Evolutionary conservation across 73 alveolate genomes (phyloP).

Genomic region (Effrenium voratum): DNA sequence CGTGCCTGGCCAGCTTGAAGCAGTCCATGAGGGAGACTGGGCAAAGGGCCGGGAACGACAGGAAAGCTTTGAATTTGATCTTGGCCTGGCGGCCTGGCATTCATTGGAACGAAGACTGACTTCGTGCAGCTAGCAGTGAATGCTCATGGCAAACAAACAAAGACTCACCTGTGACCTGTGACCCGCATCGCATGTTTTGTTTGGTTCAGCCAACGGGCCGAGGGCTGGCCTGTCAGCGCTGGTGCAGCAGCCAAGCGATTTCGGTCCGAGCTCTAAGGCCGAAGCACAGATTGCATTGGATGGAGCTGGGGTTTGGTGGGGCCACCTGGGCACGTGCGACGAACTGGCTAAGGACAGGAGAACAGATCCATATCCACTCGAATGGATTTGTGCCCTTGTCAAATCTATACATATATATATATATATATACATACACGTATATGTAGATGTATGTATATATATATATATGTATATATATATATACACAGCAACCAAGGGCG

Average conservation of each 20-base stretch:
- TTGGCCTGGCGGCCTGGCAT: too few relatives aligned
- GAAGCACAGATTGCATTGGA: conserved; percentile 32
- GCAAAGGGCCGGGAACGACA: background rate
- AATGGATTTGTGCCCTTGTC: background rate
- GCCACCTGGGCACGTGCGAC: conserved; percentile 18
- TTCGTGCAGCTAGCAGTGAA: too few relatives aligned
- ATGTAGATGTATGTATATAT: background rate
- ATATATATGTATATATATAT: conserved; percentile 3
- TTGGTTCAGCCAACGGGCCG: too few relatives aligned
- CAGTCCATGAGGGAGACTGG: conserved; percentile 69
- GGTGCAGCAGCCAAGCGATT: too few relatives aligned
- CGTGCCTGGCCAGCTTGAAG: conserved; percentile 49
- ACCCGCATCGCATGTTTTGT: too few relatives aligned
- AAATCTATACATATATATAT: background rate
- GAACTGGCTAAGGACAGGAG: background rate
- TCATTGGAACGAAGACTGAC: background rate
- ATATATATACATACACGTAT: background rate
- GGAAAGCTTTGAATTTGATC: background rate
- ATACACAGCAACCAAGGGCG: background rate
- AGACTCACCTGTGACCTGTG: too few relatives aligned
- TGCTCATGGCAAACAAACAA: too few relatives aligned
- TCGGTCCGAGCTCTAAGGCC: too few relatives aligned
- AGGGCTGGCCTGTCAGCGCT: too few relatives aligned
- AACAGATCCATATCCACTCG: background rate
- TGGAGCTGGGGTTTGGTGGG: background rate